These are phyloP conservation scores for Syzygium grande DNA, from an alignment of 345 rosid genomes.

Conservation along the genomic window DNA sequence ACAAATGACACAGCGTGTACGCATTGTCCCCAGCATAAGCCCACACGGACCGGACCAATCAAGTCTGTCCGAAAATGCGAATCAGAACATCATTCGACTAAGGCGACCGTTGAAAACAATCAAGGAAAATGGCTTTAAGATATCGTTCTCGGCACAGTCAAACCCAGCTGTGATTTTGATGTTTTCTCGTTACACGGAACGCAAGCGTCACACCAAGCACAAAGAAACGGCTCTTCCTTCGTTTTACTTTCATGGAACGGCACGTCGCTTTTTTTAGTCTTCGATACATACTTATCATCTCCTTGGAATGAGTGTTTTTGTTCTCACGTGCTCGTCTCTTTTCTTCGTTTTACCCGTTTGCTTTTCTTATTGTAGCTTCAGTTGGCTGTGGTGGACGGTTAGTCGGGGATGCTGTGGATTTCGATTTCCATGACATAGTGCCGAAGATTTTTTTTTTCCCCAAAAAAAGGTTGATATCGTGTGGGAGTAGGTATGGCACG, in stretches of 20 bases:
- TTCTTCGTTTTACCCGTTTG: not conserved
- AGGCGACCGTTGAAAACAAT: not conserved
- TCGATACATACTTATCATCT: not conserved
- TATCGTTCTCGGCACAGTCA: not conserved
- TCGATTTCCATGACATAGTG: not conserved
- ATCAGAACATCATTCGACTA: not conserved
- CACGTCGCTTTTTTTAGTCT: not conserved
- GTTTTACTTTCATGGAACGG: not conserved
- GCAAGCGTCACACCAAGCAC: not conserved
- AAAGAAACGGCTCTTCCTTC: not conserved
- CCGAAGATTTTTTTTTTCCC: not conserved
- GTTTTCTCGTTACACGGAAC: not conserved
- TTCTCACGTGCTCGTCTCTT: rapidly evolving
- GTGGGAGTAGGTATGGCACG: rapidly evolving
- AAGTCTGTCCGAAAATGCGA: not conserved
- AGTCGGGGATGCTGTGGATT: not conserved
- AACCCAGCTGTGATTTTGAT: not conserved
- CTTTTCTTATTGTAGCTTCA: not conserved
- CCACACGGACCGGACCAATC: not conserved
- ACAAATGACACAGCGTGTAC: not conserved
- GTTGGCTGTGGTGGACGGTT: not conserved
- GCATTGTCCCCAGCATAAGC: not conserved
- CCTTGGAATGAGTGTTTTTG: not conserved
- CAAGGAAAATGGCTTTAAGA: not conserved
- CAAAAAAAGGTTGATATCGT: not conserved